Base-by-base conservation (phyloP, 2,329 filamentous ascomycete genomes). In the Calonectria pauciramosa region DNA sequence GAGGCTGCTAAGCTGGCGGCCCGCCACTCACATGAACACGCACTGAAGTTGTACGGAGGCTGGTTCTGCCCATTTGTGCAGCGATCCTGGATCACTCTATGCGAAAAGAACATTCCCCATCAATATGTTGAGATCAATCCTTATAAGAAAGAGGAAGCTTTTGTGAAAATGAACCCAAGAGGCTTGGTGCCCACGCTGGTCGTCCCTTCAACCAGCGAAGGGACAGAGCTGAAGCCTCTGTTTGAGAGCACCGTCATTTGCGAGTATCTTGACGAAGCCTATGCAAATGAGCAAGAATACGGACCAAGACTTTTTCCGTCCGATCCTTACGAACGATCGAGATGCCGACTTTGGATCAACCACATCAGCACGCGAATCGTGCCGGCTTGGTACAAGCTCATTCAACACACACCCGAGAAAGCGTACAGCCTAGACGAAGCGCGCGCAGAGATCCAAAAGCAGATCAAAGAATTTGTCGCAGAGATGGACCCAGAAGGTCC, bases 121-220 rank as follows among this genome's bases (percentile, higher is more conserved):
- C 92, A 96, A 85, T 95, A 95, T 83, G 88, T 94, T 76, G 93
- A 95, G 86, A 93, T 95, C 73, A 95, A 96, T 83, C 94, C 94
- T 0, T 96, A 96, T 86, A 87, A 92, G 83, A 96, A 96, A 81
- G 91, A 91, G 0, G 84, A 90, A 4, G 91, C 90, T 1, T 92
- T 96, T 34, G 87, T 96, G 28, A 88, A 89, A 11, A 87, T 96
- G 76, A 96, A 96, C 81, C 94, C 94, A 0, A 90, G 94, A 16
- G 94, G 94, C 1, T 88, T 96, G 1, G 93, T 96, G 1, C 95
- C 94, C 0, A 95, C 94, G 0, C 87, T 96, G 1, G 89, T 85
- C 1, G 88, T 91, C 16, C 87, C 87, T 0, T 74, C 82, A 2
- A 82, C 80, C 30, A 75, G 67, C 0, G 72, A 78, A 3, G 83